Conservation (phyloP, 306 rosid genomes). For the Acacia acuminata region DNA sequence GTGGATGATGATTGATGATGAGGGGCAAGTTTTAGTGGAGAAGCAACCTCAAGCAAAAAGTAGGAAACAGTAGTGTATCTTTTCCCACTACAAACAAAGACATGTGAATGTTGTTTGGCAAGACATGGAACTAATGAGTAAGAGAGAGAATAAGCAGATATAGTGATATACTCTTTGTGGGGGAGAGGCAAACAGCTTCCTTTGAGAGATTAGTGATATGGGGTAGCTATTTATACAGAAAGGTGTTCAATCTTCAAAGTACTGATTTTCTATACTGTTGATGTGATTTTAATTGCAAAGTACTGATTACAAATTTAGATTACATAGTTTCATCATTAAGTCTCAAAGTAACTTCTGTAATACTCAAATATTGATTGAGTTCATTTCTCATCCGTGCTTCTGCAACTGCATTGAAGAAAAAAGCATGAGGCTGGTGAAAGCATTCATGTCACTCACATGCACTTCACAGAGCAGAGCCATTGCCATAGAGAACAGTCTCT, state of each 20-base stretch:
- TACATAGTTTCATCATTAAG: neutral
- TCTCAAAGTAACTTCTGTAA: neutral
- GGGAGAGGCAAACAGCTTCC: conserved; percentile 16
- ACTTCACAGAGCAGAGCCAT: conserved; percentile 18
- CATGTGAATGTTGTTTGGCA: conserved; percentile 91
- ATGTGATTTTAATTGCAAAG: neutral
- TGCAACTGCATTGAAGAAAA: conserved; percentile 34
- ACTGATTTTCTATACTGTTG: neutral
- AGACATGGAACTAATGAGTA: conserved; percentile 55
- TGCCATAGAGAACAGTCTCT: conserved; percentile 28
- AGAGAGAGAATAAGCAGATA: conserved; percentile 58
- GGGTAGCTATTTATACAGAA: conserved; percentile 26
- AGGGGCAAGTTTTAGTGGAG: conserved; percentile 45
- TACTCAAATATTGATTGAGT: conserved; percentile 14
- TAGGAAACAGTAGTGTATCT: conserved; percentile 35
- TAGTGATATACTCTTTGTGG: conserved; percentile 30
- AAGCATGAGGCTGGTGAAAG: conserved; percentile 13
- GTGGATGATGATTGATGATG: conserved; percentile 66
- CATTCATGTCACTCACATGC: conserved; percentile 50
- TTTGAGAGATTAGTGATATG: conserved; percentile 16
- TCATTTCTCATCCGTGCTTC: conserved; percentile 20
- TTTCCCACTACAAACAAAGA: conserved; percentile 66
- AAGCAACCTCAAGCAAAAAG: conserved; percentile 50
- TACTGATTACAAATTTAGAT: neutral
- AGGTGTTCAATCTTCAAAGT: neutral